Evolutionary conservation across 371 early-diverging fungal genomes (phyloP).

Genomic region (Mucor sp.): DNA sequence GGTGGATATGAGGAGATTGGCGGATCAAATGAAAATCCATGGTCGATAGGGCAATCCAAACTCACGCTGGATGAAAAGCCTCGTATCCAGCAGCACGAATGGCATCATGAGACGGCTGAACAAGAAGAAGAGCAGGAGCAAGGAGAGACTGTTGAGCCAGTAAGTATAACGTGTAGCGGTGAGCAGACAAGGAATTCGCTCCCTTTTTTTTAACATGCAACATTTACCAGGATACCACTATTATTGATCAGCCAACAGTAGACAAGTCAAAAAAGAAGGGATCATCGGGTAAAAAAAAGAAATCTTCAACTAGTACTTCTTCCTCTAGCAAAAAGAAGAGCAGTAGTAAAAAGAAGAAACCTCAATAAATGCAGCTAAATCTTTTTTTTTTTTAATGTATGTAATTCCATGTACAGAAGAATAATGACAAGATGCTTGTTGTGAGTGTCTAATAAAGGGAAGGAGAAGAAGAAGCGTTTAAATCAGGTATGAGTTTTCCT

Average conservation of each 20-base stretch:
- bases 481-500: background rate
- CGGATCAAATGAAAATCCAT: conserved; percentile 25
- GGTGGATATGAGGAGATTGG: conserved; percentile 37
- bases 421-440: background rate
- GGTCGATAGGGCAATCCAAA: conserved; percentile 16
- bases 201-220: background rate
- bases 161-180: no score
- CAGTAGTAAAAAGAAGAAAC: background rate
- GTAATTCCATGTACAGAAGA: background rate
- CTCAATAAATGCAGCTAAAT: background rate
- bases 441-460: background rate
- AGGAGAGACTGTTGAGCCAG: background rate
- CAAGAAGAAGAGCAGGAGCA: background rate
- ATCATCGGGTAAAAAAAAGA: background rate
- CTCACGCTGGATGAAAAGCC: background rate
- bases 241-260: background rate
- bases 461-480: background rate
- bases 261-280: background rate
- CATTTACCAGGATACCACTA: background rate
- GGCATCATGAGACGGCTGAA: background rate
- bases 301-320: background rate
- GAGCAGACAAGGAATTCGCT: background rate
- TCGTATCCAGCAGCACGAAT: background rate
- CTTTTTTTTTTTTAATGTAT: background rate
- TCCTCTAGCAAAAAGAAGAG: background rate